Conservation (phyloP, 495 filamentous ascomycete genomes). For the Annulohypoxylon nitens region DNA sequence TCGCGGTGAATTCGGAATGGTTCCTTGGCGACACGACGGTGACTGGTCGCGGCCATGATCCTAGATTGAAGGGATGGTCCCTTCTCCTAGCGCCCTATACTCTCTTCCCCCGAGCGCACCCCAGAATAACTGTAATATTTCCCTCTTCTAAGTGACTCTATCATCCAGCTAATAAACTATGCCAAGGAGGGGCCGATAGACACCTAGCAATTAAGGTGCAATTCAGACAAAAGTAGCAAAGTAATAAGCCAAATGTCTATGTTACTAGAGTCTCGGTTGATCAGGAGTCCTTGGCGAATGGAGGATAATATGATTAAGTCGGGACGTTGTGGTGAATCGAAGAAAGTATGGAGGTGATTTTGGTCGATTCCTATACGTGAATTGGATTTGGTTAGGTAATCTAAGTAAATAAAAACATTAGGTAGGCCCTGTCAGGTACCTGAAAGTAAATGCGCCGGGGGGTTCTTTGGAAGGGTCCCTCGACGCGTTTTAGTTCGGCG, state of each 20-base stretch:
- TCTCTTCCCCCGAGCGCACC: constrained; percentile 3
- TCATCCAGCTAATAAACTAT: neutral
- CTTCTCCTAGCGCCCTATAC: constrained; percentile 5
- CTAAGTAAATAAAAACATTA: constrained; percentile 17
- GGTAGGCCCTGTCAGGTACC: neutral
- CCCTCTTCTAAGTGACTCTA: constrained; percentile 2
- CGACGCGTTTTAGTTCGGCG: constrained; percentile 35
- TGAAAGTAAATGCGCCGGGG: constrained; percentile 20
- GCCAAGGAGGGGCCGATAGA: constrained; percentile 2
- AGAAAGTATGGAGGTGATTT: neutral
- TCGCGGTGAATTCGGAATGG: constrained; percentile 60
- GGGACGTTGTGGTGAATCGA: neutral
- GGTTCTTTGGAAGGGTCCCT: constrained; percentile 17
- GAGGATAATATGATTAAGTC: neutral
- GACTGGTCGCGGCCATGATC: constrained; percentile 23
- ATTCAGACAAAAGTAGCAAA: neutral
- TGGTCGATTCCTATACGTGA: neutral
- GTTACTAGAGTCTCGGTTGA: neutral
- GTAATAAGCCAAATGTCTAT: neutral
- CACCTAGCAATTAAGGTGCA: neutral
- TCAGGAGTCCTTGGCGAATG: too few species aligned
- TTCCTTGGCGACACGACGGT: constrained; percentile 47
- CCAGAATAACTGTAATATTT: constrained; percentile 1
- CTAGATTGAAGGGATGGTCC: neutral
- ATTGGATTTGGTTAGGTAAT: constrained; percentile 6